These are phyloP conservation scores for Yamadazyma endophytica DNA, from an alignment of 805 yeast genomes.

Conservation along the genomic window DNA sequence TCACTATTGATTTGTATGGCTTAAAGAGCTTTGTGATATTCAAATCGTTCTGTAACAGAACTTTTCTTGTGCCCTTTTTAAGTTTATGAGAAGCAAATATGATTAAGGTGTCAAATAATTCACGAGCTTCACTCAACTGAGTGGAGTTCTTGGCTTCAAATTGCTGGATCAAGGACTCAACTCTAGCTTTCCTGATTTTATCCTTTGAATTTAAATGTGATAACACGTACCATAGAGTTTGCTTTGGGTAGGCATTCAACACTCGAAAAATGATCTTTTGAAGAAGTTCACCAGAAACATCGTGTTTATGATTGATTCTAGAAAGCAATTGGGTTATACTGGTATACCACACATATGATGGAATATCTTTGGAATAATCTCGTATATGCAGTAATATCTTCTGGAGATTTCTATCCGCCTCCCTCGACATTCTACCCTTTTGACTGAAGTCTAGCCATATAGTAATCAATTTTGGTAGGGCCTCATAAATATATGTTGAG, in stretches of 20 bases:
- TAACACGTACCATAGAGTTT: constrained; percentile 79
- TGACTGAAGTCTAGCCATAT: constrained; percentile 82
- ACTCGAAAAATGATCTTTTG: constrained; percentile 55
- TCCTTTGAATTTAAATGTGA: constrained; percentile 63
- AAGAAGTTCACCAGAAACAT: constrained; percentile 52
- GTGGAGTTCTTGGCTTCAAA: background rate
- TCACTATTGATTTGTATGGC: constrained; percentile 48
- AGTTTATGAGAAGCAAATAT: constrained; percentile 39
- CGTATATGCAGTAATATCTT: constrained; percentile 3
- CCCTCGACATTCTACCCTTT: constrained; percentile 16
- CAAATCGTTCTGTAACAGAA: constrained; percentile 40
- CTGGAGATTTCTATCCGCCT: constrained; percentile 21
- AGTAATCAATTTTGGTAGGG: constrained; percentile 84
- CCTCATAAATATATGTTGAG: constrained; percentile 67
- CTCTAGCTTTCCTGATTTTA: constrained; percentile 22
- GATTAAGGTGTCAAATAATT: constrained; percentile 35
- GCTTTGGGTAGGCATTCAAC: constrained; percentile 66
- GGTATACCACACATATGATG: constrained; percentile 62
- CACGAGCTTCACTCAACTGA: constrained; percentile 1
- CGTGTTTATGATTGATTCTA: constrained; percentile 63
- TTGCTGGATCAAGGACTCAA: constrained; percentile 8
- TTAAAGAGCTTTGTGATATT: constrained; percentile 26
- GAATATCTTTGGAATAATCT: constrained; percentile 42
- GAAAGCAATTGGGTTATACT: constrained; percentile 85
- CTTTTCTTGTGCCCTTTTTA: constrained; percentile 26